A percentile compares a stretch with the other conserved stretches of the same genome.
phyloP scores from a whole-genome alignment of 2,329 filamentous ascomycete genomes.

The Fusarium pseudonygamai region DNA sequence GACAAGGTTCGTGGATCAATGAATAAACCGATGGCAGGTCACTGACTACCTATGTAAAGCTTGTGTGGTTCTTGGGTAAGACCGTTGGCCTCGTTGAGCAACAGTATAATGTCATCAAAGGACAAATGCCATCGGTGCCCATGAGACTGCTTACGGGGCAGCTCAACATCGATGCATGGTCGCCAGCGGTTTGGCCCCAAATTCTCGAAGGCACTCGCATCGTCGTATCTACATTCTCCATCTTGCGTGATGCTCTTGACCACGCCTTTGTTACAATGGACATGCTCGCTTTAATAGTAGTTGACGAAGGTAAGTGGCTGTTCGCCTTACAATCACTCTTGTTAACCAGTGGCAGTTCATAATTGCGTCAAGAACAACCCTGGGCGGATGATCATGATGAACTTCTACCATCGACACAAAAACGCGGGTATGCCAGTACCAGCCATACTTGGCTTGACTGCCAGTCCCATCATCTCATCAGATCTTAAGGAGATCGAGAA shows the following conservation, averaged over 20 bases:
- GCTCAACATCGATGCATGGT: conserved; percentile 79
- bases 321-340: background rate
- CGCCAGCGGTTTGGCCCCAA: conserved; percentile 71
- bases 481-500: conserved; percentile 63
- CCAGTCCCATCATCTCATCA: conserved; percentile 76
- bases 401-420: conserved; percentile 70
- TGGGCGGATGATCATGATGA: conserved; percentile 75
- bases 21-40: background rate
- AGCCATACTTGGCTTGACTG: conserved; percentile 79
- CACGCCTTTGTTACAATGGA: conserved; percentile 78
- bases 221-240: conserved; percentile 81
- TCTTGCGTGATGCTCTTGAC: conserved; percentile 76
- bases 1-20: conserved; percentile 67
- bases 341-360: conserved; percentile 66
- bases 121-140: conserved; percentile 68
- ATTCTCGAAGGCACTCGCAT: conserved; percentile 72
- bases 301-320: conserved; percentile 77
- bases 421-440: conserved; percentile 58
- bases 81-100: conserved; percentile 75
- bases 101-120: conserved; percentile 67
- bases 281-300: conserved; percentile 74
- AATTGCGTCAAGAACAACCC: conserved; percentile 73
- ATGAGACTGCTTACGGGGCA: conserved; percentile 72
- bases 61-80: conserved; percentile 79
- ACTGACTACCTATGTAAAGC: conserved; percentile 48